Percentiles rank a stretch among this genome's conserved stretches.
These are phyloP conservation scores for Macadamia tetraphylla DNA, from an alignment of 164 flowering plant genomes.

Conservation along the genomic window DNA sequence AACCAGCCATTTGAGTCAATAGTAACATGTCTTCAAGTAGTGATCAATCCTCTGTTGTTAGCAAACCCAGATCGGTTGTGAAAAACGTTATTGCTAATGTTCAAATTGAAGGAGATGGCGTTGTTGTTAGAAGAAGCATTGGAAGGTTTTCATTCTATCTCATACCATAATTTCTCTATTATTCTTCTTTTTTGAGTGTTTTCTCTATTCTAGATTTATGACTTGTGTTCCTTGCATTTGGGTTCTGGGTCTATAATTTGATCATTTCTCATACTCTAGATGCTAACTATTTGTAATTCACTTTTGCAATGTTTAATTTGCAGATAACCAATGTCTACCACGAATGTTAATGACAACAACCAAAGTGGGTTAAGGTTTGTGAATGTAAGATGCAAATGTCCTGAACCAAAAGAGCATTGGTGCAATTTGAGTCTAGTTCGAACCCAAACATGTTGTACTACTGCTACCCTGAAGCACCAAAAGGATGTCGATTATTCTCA, in stretches of 20 bases:
- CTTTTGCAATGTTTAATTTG: no score
- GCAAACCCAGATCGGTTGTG: slow-evolving; percentile 40
- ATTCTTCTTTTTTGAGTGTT: not conserved
- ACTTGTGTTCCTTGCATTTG: slow-evolving; percentile 1
- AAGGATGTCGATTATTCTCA: no score
- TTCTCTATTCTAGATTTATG: not conserved
- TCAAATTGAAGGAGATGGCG: slow-evolving; percentile 67
- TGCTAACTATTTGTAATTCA: no score
- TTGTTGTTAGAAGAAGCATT: slow-evolving; percentile 63
- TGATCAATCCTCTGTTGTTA: slow-evolving; percentile 18
- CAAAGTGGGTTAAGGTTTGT: no score
- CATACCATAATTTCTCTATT: not conserved
- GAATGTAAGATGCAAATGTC: no score
- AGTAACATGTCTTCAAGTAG: slow-evolving; percentile 26
- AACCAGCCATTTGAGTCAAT: no score
- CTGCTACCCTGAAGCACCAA: no score
- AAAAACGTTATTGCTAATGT: slow-evolving; percentile 47
- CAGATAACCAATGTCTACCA: no score
- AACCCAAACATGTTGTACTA: no score
- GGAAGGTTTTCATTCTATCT: slow-evolving; percentile 37
- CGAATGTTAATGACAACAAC: no score
- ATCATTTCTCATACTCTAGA: not conserved
- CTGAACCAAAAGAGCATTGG: no score
- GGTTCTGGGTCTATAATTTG: slow-evolving; percentile 3
- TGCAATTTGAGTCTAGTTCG: no score